phyloP scores from a whole-genome alignment of 2,329 filamentous ascomycete genomes.

The Xylariaceae sp. region DNA sequence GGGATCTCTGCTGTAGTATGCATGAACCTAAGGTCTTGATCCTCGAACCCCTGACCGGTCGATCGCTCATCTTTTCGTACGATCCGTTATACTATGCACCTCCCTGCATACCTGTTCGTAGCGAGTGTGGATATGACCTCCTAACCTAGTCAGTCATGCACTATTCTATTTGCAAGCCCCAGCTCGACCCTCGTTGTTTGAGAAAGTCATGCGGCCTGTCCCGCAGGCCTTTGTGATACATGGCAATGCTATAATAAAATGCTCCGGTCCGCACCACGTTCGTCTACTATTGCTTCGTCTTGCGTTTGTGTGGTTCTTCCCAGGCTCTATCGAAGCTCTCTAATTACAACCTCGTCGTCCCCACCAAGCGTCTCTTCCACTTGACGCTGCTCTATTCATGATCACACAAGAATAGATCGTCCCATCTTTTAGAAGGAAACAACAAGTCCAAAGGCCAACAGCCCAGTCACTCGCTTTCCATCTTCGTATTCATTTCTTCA shows the following conservation, averaged over 20 bases:
- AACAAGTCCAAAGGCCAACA: slow-evolving; percentile 11
- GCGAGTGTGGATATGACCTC: slow-evolving; percentile 30
- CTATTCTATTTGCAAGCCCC: slow-evolving; percentile 32
- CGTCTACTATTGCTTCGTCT: slow-evolving; percentile 13
- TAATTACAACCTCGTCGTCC: slow-evolving; percentile 26
- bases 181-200: slow-evolving; percentile 20
- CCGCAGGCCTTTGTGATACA: slow-evolving; percentile 27
- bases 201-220: slow-evolving; percentile 25
- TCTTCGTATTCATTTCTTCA: slow-evolving; percentile 27
- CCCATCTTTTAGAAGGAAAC: slow-evolving; percentile 38
- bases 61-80: slow-evolving; percentile 14
- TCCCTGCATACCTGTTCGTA: slow-evolving; percentile 28
- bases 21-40: slow-evolving; percentile 26
- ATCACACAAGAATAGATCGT: slow-evolving; percentile 37
- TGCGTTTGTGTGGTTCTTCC: slow-evolving; percentile 23
- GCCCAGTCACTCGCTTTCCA: slow-evolving; percentile 40
- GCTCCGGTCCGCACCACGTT: no score
- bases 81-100: slow-evolving; percentile 29
- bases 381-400: slow-evolving; percentile 28
- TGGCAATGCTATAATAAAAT: slow-evolving; percentile 15
- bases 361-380: slow-evolving; percentile 10
- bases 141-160: slow-evolving; percentile 30
- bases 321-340: slow-evolving; percentile 34
- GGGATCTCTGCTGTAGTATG: slow-evolving; percentile 9
- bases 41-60: slow-evolving; percentile 17